These are phyloP conservation scores for Metschnikowia vanudenii DNA, from an alignment of 805 yeast genomes.

Conservation along the genomic window DNA sequence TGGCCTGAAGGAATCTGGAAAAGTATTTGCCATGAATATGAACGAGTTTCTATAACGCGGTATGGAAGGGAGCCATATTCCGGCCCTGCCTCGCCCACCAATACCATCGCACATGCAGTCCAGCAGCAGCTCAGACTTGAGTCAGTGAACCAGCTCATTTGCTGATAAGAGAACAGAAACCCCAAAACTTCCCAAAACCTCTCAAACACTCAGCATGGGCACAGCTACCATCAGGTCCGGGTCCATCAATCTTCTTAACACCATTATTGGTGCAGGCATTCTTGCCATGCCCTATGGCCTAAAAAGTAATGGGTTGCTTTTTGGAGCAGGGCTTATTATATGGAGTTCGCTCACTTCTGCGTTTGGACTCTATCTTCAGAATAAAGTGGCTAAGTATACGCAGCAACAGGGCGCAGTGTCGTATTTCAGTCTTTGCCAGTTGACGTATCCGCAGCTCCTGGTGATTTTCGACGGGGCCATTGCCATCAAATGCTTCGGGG, in stretches of 20 bases:
- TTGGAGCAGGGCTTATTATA: slow-evolving; percentile 55
- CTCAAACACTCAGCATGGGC: slow-evolving; percentile 12
- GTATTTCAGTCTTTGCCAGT: slow-evolving; percentile 45
- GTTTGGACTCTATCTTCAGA: slow-evolving; percentile 64
- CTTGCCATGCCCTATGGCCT: slow-evolving; percentile 75
- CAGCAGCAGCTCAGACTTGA: too few relatives aligned
- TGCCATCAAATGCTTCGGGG: slow-evolving; percentile 78
- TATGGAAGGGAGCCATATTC: too few relatives aligned
- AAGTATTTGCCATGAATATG: not conserved
- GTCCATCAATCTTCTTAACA: slow-evolving; percentile 64
- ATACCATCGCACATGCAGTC: too few relatives aligned
- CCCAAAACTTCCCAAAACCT: too few relatives aligned
- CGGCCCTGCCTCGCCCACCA: too few relatives aligned
- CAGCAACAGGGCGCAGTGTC: slow-evolving; percentile 42
- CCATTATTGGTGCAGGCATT: slow-evolving; percentile 79
- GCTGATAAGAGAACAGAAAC: too few relatives aligned
- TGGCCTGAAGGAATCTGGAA: not conserved
- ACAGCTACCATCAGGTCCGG: slow-evolving; percentile 50
- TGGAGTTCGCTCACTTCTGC: slow-evolving; percentile 66
- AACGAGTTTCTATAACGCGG: not conserved
- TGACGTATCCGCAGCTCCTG: slow-evolving; percentile 69
- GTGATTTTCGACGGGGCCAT: slow-evolving; percentile 74
- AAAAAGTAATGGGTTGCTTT: slow-evolving; percentile 60
- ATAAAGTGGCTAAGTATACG: slow-evolving; percentile 54
- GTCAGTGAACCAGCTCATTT: too few relatives aligned